These are phyloP conservation scores for Rehmannia glutinosa DNA, from an alignment of 257 asterid species.

Conservation along the genomic window DNA sequence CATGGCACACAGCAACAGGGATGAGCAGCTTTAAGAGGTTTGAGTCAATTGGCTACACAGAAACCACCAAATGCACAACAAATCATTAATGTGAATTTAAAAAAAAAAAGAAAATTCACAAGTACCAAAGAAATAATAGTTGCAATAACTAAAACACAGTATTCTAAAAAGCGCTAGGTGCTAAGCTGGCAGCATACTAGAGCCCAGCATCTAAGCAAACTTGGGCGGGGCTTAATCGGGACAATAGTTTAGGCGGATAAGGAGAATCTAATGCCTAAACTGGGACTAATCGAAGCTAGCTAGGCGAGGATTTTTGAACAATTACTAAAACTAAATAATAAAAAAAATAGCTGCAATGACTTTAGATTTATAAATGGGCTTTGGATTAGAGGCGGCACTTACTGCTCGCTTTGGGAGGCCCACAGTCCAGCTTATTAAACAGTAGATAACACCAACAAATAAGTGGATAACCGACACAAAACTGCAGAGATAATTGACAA, in stretches of 20 bases:
- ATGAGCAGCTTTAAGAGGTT: conserved; percentile 75
- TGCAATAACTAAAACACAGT: too few species aligned
- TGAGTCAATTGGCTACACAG: conserved; percentile 64
- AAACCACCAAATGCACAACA: background rate
- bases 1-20: conserved; percentile 86
- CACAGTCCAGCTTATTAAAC: conserved; percentile 63
- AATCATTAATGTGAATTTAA: background rate
- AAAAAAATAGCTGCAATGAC: background rate
- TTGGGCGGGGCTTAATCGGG: too few species aligned
- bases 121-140: too few species aligned
- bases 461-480: conserved; percentile 81
- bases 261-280: too few species aligned
- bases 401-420: conserved; percentile 91
- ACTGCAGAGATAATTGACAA: conserved; percentile 28
- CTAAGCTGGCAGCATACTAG: too few species aligned
- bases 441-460: conserved; percentile 74
- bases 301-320: too few species aligned
- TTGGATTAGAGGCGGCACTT: conserved; percentile 22
- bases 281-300: too few species aligned
- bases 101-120: too few species aligned
- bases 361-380: background rate
- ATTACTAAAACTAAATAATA: background rate
- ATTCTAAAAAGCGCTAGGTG: too few species aligned
- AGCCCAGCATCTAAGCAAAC: too few species aligned
- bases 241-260: too few species aligned